These are phyloP conservation scores for Phialophora tarda DNA, from an alignment of 2,329 filamentous ascomycete genomes.

Conservation along the genomic window DNA sequence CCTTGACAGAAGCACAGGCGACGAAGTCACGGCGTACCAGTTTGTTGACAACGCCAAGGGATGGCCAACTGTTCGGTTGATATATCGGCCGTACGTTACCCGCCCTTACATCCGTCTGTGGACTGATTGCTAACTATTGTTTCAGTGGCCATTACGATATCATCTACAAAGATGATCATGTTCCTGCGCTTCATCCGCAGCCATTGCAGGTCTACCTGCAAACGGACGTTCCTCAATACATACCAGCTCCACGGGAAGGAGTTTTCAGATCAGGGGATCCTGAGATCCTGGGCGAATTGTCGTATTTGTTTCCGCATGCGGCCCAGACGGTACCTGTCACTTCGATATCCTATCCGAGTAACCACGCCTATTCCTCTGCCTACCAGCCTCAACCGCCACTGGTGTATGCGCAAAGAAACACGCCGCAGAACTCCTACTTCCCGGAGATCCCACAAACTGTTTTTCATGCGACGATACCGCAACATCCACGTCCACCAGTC, in stretches of 20 bases:
- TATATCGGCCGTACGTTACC: conserved; percentile 67
- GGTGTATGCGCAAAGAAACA: conserved; percentile 8
- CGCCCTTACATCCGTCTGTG: not conserved
- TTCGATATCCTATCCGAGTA: conserved; percentile 8
- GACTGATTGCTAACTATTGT: conserved; percentile 12
- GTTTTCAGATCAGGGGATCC: conserved; percentile 20
- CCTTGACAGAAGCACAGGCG: conserved; percentile 81
- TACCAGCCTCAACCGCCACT: conserved; percentile 1
- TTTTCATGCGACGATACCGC: conserved; percentile 5
- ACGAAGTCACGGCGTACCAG: conserved; percentile 66
- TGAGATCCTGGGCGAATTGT: conserved; percentile 13
- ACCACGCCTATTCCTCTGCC: not conserved
- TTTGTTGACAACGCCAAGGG: conserved; percentile 50
- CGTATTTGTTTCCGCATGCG: conserved; percentile 7
- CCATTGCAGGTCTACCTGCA: conserved; percentile 36
- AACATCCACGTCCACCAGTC: conserved; percentile 14
- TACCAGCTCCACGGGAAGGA: conserved; percentile 13
- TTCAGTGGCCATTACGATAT: conserved; percentile 87
- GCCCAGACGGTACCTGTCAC: not conserved
- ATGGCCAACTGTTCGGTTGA: conserved; percentile 67
- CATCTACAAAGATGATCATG: conserved; percentile 68
- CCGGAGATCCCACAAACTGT: conserved; percentile 11
- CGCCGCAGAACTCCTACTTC: conserved; percentile 22
- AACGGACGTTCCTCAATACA: conserved; percentile 29
- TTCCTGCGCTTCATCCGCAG: not conserved